Evolutionary conservation across 345 rosid genomes (phyloP), one percentile per base, ranked within the genome.

Genomic region (Orychophragmus violaceus): DNA sequence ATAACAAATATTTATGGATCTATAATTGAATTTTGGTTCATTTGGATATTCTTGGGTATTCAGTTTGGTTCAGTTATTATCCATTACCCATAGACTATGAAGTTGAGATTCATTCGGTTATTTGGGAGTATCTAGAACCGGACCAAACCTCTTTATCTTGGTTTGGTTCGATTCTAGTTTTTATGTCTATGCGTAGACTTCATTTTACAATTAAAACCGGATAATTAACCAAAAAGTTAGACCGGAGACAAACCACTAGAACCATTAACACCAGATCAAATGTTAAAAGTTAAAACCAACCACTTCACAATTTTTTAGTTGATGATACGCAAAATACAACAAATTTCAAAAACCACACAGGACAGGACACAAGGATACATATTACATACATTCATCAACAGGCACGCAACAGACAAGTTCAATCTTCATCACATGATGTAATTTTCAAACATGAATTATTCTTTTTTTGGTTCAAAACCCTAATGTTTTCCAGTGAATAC

Each of bases 401-500:
- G 28, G 8, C 44, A 17, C 8, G 22, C 50, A 59, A 60, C 18
- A 27, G 41, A 53, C 2, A 32, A 70, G 28, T 33, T 30, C 62
- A 62, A 53, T 53, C 63, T 32, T 42, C 29, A 52, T 37, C 46
- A 61, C 62, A 52, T 16, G 35, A 41, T 70, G 21, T 58, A 55
- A 55, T 37, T 52, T 25, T 27, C 55, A 53, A 52, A 70, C 55
- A 23, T 42, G 54, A 23, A 16, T 30, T 44, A 62, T 4, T 41
- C n/a, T 21, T 53, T 19, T 53, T 19, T 5, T 21, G 13, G 27
- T 18, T 22, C 63, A 25, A 27, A 48, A 16, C 11, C 8, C 49
- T 71, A 64, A 27, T 36, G 59, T 46, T 56, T 45, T 56, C 70
- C 52, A 27, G 23, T n/a, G 70, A n/a, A 71, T 16, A 56, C 35